A percentile compares a stretch with the other conserved stretches of the same genome.
Conservation (phyloP, 352 stramenopile species). For the Phytophthora rubi region DNA sequence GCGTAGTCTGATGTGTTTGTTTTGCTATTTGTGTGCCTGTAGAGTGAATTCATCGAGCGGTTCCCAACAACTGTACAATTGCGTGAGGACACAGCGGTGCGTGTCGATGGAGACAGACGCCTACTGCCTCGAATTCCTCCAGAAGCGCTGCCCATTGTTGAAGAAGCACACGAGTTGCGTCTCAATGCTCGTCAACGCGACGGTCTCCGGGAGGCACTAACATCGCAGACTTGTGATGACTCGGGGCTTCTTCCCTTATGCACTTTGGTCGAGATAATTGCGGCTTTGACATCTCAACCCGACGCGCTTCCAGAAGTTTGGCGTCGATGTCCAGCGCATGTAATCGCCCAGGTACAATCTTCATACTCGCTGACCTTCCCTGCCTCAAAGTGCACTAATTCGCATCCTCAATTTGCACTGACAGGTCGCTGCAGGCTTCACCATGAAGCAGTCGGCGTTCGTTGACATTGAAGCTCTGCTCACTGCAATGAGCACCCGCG, state of each 20-base stretch:
- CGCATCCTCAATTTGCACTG: neutral
- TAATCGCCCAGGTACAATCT: conserved; percentile 52
- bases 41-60: conserved; percentile 61
- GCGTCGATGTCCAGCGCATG: conserved; percentile 44
- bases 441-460: conserved; percentile 26
- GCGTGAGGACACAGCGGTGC: conserved; percentile 59
- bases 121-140: conserved; percentile 41
- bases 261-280: conserved; percentile 45
- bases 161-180: conserved; percentile 48
- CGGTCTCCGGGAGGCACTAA: conserved; percentile 33
- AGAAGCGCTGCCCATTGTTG: conserved; percentile 48
- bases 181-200: conserved; percentile 55
- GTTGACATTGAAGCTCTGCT: conserved; percentile 52
- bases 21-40: conserved; percentile 6
- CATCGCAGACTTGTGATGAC: conserved; percentile 19
- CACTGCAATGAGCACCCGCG: conserved; percentile 32
- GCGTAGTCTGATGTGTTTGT: neutral
- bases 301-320: conserved; percentile 52
- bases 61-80: conserved; percentile 67
- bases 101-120: conserved; percentile 40
- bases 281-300: conserved; percentile 35
- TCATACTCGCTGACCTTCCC: neutral
- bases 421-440: conserved; percentile 52
- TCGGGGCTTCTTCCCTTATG: conserved; percentile 33
- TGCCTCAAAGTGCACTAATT: neutral